Evolutionary conservation across 306 rosid species (phyloP), one percentile per base, ranked within the genome.

Genomic region (Myrica gale): DNA sequence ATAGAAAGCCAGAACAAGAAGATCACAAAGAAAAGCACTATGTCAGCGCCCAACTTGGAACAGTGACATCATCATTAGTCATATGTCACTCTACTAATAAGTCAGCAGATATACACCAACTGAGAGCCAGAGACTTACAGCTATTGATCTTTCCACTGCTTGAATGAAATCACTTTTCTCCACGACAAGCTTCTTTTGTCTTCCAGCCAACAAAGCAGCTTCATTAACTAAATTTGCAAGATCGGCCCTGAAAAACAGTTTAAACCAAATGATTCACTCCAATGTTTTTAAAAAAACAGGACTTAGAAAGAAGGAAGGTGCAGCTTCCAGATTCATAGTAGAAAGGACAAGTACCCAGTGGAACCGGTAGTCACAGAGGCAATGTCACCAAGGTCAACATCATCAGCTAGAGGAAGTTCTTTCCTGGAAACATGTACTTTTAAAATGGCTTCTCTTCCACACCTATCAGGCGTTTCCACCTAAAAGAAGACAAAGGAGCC

Each of bases 361-460:
- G 92, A 95, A 57, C 99, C 99, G 67, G 99, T 95, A 54, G 99
- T 95, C 99, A 95, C 92, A 80, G 93, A 83, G 69, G 99, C 97
- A 84, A 95, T 83, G 83, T 83, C 85, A 17, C 86, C 78, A 70
- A 95, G 89, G 68, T 84, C 50, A 58, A 95, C 90, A 80, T 89
- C 93, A 57, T 88, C 86, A 19, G 86, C 96, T 48, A 95, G 85
- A 79, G 99, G 99, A 84, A 95, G 99, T 78, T 93, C 98, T 78
- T 90, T 93, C 84, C 82, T 90, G 74, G 91, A 79, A 86, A 80
- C 94, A 76, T 91, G 98, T 72, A 93, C 98, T 76, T 87, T 93
- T 55, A 93, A 73, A 84, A 93, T 93, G 68, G 91, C 79, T 76
- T 93, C 97, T 87, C 98, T 88, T 85, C 98, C 98, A 74, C 53